Base-by-base conservation (phyloP, 768 basidiomycete species). In the Pisolithus sp. region DNA sequence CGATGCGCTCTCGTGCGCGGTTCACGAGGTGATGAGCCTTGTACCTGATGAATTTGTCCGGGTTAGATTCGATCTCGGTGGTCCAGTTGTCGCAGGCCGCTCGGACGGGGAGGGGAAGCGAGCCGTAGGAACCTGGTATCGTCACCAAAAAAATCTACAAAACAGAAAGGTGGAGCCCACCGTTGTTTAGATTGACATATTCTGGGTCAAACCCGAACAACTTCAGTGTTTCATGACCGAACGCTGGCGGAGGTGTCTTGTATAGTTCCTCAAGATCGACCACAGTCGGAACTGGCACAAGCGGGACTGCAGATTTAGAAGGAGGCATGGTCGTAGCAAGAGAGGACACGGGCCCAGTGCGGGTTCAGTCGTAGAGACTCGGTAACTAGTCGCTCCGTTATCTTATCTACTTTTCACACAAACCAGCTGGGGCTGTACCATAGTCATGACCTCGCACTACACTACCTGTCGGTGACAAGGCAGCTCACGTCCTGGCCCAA, bases 171-270 rank as follows among this genome's bases (percentile, higher is more conserved):
- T n/a, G 10, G 7, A 31, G 39, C 71, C 28, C 48, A 83, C 86
- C 85, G 48, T 81, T 72, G 59, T 88, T 86, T 44, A 88, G 66
- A 57, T 86, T 83, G 46, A 82, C 61, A 52, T 85, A 86, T 38
- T 73, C 71, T 5, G 80, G 71, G 39, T 81, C 78, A 21, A 86
- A 74, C 20, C 71, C 73, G 50, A 78, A 86, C 48, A 78, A 76
- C 43, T 76, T 73, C 49, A 73, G 76, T 57, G 79, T 62, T 5
- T 66, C 69, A 58, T 79, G 81, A 0, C 86, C 86, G 45, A 87
- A 85, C 1, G 67, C 51, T 13, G 80, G 76, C 0, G 73, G 73
- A 0, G 49, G 17, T 21, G 49, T 52, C 36, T 60, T 57, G 54
- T 62, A 65, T 6, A 67, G 49, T 13, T 64, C 53, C 3, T 51